Base-by-base conservation (phyloP, 1,284 basidiomycete species). In the Pyrrhoderma lamaoense region DNA sequence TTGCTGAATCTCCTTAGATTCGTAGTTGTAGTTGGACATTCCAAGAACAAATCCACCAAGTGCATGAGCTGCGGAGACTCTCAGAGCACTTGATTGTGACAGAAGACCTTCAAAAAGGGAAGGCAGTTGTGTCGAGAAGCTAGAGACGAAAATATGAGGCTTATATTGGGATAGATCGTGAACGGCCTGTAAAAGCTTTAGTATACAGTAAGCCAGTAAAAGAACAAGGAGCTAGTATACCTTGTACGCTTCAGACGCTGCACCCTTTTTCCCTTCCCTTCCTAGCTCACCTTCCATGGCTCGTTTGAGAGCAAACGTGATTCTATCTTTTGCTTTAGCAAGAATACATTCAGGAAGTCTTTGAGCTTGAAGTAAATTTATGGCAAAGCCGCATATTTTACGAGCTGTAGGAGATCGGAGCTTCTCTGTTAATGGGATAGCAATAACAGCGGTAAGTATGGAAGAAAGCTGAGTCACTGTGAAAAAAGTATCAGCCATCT, bases 261-360 rank as follows among this genome's bases (percentile, higher is more conserved):
- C 79, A 0, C 88, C 87, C 59, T 86, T 89, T 69, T 89, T 89
- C 8, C 87, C 87, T 64, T 90, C 88, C 61, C 86, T 86, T 2
- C 87, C 88, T 16, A 90, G 76, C 54, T 89, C 82, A 9, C 88
- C 88, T 52, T 85, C 82, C 55, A 90, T 76, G n/a, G 81, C 88
- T 35, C 86, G 78, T 48, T 77, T 74, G 8, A 90, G 62, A 2
- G 84, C 83, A 51, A 77, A 80, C 0, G 80, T 73, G 38, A 90
- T 85, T 27, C 81, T 73, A 57, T 79, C 75, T 9, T 71, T 74
- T 1, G 82, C 76, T 14, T 80, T 78, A 14, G 65, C 58, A 13
- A 89, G 68, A 13, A 89, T 73, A 0, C 70, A 65, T 21, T 68
- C 65, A 16, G 87, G 81, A 8, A 90, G 72, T 5, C 82, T 77